Conservation (phyloP, 805 yeast genomes). For the Ogataea ganodermae region DNA sequence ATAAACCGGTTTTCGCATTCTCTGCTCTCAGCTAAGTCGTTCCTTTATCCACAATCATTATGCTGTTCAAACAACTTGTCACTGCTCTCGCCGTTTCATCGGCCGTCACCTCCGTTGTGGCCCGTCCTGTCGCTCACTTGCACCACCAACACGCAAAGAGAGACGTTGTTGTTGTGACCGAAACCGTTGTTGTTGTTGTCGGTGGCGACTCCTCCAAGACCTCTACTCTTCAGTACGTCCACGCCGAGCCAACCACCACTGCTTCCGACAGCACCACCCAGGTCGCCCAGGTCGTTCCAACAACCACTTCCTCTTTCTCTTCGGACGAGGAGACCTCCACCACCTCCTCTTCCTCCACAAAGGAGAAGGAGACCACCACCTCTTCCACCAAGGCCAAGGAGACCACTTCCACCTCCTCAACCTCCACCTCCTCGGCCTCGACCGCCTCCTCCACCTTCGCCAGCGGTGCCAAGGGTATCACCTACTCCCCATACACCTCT, state of each 20-base stretch:
- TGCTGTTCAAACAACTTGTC: slow-evolving; percentile 40
- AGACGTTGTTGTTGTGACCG: slow-evolving; percentile 49
- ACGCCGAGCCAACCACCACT: slow-evolving; percentile 31
- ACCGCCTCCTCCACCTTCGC: slow-evolving; percentile 32
- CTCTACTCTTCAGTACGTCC: slow-evolving; percentile 34
- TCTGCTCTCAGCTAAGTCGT: slow-evolving; percentile 10
- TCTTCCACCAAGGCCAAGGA: slow-evolving; percentile 38
- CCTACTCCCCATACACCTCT: slow-evolving; percentile 77
- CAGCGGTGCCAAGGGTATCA: slow-evolving; percentile 66
- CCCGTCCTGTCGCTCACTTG: slow-evolving; percentile 62
- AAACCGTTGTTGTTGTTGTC: slow-evolving; percentile 51
- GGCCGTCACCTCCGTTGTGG: slow-evolving; percentile 50
- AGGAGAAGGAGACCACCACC: slow-evolving; percentile 33
- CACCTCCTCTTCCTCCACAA: slow-evolving; percentile 29
- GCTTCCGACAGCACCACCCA: slow-evolving; percentile 24
- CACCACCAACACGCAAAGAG: slow-evolving; percentile 64
- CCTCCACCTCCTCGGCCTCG: slow-evolving; percentile 28
- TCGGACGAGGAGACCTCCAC: slow-evolving; percentile 34
- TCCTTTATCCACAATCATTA: slow-evolving; percentile 17
- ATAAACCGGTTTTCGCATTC: slow-evolving; percentile 8
- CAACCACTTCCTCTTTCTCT: slow-evolving; percentile 32
- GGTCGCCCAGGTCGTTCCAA: slow-evolving; percentile 32
- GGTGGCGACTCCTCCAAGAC: slow-evolving; percentile 36
- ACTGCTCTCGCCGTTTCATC: slow-evolving; percentile 48
- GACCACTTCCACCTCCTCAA: slow-evolving; percentile 34